Base-by-base conservation (phyloP, 2,329 filamentous ascomycete species). In the Geosmithia flava region DNA sequence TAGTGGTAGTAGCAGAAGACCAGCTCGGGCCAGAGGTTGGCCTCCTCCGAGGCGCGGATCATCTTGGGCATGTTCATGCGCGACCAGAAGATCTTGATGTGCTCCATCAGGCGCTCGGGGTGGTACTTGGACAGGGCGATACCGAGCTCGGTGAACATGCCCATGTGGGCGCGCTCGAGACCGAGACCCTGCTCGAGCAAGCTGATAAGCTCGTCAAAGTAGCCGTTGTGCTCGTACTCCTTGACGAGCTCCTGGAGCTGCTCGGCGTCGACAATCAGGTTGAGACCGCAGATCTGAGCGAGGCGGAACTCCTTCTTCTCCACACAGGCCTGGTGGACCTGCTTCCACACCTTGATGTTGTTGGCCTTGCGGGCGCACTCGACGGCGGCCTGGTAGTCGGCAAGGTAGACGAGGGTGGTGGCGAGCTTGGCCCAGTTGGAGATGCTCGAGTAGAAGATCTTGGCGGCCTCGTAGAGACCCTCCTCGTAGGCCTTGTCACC, bases 381-480 rank as follows among this genome's bases (percentile, higher is more conserved):
- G 42, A 98, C 93, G 44, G 93, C 93, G 57, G 88, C 88, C 68
- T 98, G 94, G 72, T 98, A 97, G 57, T 98, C 93, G 54, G 83
- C 85, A 7, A 98, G 81, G 65, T 97, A 89, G n/a, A 98, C 93
- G 51, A 97, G 79, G 11, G 93, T 98, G 11, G 93, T 97, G 15
- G 93, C 90, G 58, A 98, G 82, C 75, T 98, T 98, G 49, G 91
- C 91, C 93, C 93, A 98, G 78, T 98, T 98, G 48, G 93, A 98
- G 63, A 98, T 95, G 71, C 87, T 97, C 49, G 81, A 88, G 72
- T 83, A 98, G 78, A 97, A 98, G 61, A 98, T 97, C 80, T 98
- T 98, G 54, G 93, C 88, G 42, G 93, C 93, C 73, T 97, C 85
- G 61, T 93, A 91, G 61, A 87, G 83, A 51, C 91, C 91, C 69